Conservation (phyloP, 2,329 filamentous ascomycete species). For the Pseudogymnoascus sp. region DNA sequence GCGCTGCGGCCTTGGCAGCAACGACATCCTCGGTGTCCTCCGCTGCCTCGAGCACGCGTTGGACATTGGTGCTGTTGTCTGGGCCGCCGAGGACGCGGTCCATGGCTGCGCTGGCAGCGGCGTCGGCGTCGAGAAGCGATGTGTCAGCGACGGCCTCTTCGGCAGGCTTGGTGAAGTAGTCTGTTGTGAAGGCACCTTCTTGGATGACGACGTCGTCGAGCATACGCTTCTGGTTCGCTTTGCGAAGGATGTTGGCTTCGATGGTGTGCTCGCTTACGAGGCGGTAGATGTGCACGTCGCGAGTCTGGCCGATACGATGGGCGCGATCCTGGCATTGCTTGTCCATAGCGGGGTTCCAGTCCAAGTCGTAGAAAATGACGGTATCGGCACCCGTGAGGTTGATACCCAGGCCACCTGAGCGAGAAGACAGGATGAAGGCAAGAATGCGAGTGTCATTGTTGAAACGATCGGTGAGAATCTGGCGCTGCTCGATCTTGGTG, state of each 20-base stretch:
- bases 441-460: conserved; percentile 89
- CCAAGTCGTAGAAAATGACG: conserved; percentile 97
- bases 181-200: conserved; percentile 94
- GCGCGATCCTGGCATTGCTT: conserved; percentile 97
- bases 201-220: conserved; percentile 97
- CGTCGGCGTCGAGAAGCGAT: conserved; percentile 50
- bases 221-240: conserved; percentile 95
- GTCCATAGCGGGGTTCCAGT: conserved; percentile 99
- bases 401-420: conserved; percentile 90
- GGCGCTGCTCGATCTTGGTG: conserved; percentile 90
- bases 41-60: conserved; percentile 73
- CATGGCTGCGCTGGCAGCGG: conserved; percentile 73
- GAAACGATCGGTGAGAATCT: conserved; percentile 92
- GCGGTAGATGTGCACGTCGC: conserved; percentile 96
- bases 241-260: conserved; percentile 93
- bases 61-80: conserved; percentile 54
- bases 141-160: conserved; percentile 59
- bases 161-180: conserved; percentile 76
- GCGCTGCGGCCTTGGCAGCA: conserved; percentile 79
- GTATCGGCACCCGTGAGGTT: conserved; percentile 95
- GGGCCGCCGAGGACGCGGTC: conserved; percentile 65
- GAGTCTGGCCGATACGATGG: conserved; percentile 93
- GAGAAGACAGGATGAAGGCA: conserved; percentile 89
- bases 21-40: conserved; percentile 89
- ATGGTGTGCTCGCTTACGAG: conserved; percentile 91